Conservation (phyloP, 371 early-diverging fungal genomes). For the Rhizopus sp. region DNA sequence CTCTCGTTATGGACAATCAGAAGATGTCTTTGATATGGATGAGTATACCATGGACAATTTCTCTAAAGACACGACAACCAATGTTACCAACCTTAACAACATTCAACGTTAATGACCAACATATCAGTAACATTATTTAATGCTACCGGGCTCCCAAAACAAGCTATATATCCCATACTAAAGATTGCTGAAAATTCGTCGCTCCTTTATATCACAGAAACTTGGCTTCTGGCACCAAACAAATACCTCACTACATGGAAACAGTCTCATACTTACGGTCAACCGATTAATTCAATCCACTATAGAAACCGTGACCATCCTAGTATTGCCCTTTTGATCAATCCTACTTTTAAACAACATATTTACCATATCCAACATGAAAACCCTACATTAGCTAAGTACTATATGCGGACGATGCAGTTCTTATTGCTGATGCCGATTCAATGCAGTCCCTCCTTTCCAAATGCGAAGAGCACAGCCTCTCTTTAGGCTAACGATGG, state of each 20-base stretch:
- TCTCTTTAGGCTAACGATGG: too few species aligned
- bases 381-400: not conserved
- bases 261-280: not conserved
- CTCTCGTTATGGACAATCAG: too few species aligned
- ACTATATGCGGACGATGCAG: slow-evolving; percentile 14
- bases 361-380: slow-evolving; percentile 1
- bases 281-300: too few species aligned
- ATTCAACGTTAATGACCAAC: not conserved
- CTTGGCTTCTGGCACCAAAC: not conserved
- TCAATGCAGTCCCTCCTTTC: slow-evolving; percentile 1
- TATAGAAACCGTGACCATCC: too few species aligned
- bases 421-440: slow-evolving; percentile 10
- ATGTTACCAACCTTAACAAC: not conserved
- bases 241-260: not conserved
- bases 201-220: slow-evolving; percentile 1
- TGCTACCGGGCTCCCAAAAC: slow-evolving; percentile 2
- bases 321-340: too few species aligned
- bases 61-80: not conserved
- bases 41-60: not conserved
- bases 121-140: slow-evolving; percentile 3
- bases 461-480: slow-evolving; percentile 14
- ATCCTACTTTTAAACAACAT: not conserved
- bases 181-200: not conserved
- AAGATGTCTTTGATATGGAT: too few species aligned
- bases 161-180: slow-evolving; percentile 7